Percentiles rank a stretch among this genome's conserved stretches.
phyloP scores from a whole-genome alignment of 495 filamentous ascomycete species.

The Hyaloscypha bicolor region DNA sequence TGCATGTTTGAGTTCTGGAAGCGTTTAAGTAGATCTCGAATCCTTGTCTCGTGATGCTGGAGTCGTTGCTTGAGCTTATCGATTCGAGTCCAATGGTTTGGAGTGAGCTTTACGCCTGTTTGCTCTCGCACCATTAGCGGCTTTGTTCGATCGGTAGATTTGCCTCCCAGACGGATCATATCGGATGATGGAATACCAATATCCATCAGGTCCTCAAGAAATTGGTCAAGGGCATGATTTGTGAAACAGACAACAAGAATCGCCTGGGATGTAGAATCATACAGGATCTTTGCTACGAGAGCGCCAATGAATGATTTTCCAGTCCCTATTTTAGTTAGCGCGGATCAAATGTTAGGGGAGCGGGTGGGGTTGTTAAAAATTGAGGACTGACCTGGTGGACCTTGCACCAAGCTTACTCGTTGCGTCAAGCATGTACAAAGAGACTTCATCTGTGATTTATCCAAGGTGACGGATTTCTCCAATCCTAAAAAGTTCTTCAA shows the following conservation, averaged over 20 bases:
- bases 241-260: slow-evolving; percentile 65
- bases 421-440: slow-evolving; percentile 56
- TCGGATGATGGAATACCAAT: slow-evolving; percentile 54
- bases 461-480: slow-evolving; percentile 34
- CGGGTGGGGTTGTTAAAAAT: no score
- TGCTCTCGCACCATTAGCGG: slow-evolving; percentile 53
- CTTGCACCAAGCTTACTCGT: slow-evolving; percentile 68
- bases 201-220: slow-evolving; percentile 67
- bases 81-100: slow-evolving; percentile 20
- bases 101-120: slow-evolving; percentile 5
- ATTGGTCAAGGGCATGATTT: slow-evolving; percentile 80
- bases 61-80: slow-evolving; percentile 18
- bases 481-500: slow-evolving; percentile 38
- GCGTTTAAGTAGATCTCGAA: slow-evolving; percentile 33
- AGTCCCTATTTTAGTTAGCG: slow-evolving; percentile 54
- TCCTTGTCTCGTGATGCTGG: slow-evolving; percentile 12
- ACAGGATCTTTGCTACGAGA: slow-evolving; percentile 60
- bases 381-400: slow-evolving; percentile 65
- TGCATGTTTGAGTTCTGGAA: slow-evolving; percentile 26
- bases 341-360: not conserved
- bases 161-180: slow-evolving; percentile 70
- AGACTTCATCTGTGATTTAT: slow-evolving; percentile 61
- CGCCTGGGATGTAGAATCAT: slow-evolving; percentile 50
- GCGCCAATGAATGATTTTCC: slow-evolving; percentile 82
- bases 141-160: slow-evolving; percentile 54